These are phyloP conservation scores for Choiromyces venosus DNA, from an alignment of 495 filamentous ascomycete genomes.

Conservation along the genomic window DNA sequence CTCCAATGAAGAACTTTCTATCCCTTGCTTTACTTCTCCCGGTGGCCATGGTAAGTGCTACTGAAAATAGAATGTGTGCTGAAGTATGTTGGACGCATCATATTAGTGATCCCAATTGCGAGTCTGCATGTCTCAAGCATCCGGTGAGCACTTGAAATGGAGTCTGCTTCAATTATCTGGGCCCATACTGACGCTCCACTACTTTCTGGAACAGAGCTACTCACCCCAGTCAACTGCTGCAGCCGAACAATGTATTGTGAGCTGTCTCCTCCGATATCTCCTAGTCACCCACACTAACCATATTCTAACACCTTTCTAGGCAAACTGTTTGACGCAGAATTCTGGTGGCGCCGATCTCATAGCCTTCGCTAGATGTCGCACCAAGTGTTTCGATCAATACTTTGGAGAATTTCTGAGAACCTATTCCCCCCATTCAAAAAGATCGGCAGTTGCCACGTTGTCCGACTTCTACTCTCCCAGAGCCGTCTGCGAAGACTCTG, in stretches of 20 bases:
- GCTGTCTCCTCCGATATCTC: background rate
- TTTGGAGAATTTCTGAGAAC: slow-evolving; percentile 18
- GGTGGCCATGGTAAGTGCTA: slow-evolving; percentile 7
- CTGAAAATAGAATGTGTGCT: slow-evolving; percentile 24
- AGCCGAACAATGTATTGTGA: background rate
- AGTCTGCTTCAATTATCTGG: background rate
- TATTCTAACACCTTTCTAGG: background rate
- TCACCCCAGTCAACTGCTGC: background rate
- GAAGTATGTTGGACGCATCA: slow-evolving; percentile 27
- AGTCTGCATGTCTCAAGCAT: background rate
- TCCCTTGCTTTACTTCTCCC: slow-evolving; percentile 4
- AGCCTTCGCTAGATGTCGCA: slow-evolving; percentile 21
- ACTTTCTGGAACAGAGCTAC: background rate
- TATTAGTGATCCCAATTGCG: slow-evolving; percentile 20
- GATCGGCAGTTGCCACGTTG: background rate
- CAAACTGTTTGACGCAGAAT: background rate
- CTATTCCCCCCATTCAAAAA: slow-evolving; percentile 2
- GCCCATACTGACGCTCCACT: background rate
- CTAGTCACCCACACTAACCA: background rate
- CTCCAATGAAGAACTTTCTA: slow-evolving; percentile 8
- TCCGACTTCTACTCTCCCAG: background rate
- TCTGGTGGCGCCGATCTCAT: slow-evolving; percentile 13
- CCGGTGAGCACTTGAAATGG: background rate
- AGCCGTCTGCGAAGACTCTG: background rate
- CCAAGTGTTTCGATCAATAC: slow-evolving; percentile 17